phyloP scores from a whole-genome alignment of 2,329 filamentous ascomycete species.

The Chlorencoelia australis region DNA sequence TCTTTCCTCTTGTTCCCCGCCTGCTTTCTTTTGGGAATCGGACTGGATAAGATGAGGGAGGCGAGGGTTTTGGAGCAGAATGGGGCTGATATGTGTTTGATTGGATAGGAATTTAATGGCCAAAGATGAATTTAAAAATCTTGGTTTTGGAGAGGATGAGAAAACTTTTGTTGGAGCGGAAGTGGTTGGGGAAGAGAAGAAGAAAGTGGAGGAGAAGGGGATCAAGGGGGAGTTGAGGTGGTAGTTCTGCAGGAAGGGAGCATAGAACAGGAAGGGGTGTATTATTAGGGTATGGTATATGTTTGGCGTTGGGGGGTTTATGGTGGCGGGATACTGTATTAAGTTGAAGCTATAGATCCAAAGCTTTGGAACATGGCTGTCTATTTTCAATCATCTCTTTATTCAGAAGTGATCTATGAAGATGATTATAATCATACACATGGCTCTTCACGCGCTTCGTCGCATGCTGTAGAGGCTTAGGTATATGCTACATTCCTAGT shows the following conservation, averaged over 20 bases:
- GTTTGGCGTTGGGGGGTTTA: too few relatives aligned
- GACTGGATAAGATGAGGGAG: not conserved
- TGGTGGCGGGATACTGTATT: too few relatives aligned
- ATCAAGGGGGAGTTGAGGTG: conserved; percentile 23
- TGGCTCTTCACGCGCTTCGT: too few relatives aligned
- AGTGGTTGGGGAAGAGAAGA: conserved; percentile 10
- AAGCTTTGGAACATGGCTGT: too few relatives aligned
- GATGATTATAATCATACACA: too few relatives aligned
- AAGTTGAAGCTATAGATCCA: too few relatives aligned
- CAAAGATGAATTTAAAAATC: conserved; percentile 85
- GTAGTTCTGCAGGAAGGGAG: conserved; percentile 10
- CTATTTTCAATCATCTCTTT: too few relatives aligned
- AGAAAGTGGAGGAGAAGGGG: conserved; percentile 14
- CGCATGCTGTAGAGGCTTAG: too few relatives aligned
- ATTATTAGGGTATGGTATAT: not conserved
- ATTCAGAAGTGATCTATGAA: too few relatives aligned
- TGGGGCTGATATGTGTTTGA: conserved; percentile 3
- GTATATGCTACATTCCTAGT: too few relatives aligned
- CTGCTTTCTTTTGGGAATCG: not conserved
- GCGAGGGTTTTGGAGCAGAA: not conserved
- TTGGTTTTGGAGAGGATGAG: conserved; percentile 55
- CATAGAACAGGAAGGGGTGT: not conserved
- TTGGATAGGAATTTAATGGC: conserved; percentile 79
- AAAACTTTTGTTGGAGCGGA: conserved; percentile 17
- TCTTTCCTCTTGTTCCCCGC: too few relatives aligned